Evolutionary conservation across 768 basidiomycete species (phyloP), one percentile per base, ranked within the genome.

Genomic region (Lactifluus hygrophoroides): DNA sequence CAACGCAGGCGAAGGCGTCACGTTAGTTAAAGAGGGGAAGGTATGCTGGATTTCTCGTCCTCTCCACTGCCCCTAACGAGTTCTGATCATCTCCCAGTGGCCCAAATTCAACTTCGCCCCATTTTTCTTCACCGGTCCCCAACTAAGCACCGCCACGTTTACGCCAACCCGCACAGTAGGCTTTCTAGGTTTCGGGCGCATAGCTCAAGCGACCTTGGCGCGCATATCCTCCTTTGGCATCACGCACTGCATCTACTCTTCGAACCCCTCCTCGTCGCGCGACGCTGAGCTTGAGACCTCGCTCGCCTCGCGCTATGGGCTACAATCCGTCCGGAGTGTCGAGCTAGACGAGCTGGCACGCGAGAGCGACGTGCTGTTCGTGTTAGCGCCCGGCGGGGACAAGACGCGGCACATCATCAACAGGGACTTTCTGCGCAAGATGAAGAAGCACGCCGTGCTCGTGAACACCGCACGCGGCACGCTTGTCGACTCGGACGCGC

Each of bases 181-280:
- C 1, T 96, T 98, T 74, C 76, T 98, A 32, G 96, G 96, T 13
- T 97, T 98, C 65, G 95, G 95, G 6, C 83, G 95, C 25, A 98
- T 98, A 65, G 84, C 93, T 0, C 90, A 94, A 66, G 86, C 86
- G 21, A 88, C 87, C 0, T 79, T 95, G 42, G 71, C 78, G 2
- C 84, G 95, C 3, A 80, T 97, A 37, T 72, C 88, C 10, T 83
- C 89, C 0, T 97, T 97, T 68, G 92, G 88, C 25, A 77, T 91
- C 66, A 86, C 82, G 0, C 75, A 81, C 64, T 85, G 83, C 62
- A 62, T 94, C 43, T 95, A 93, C 72, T 69, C 78, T 5, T 76
- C 78, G 8, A 83, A 79, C 61, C 81, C 86, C 0, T 69, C 75
- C 10, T 82, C 83, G 1, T 55, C 72, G 19, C 71, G 77, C 21